Conservation (phyloP, 176 grass and related monocot species). For the Cenchrus purpureus region DNA sequence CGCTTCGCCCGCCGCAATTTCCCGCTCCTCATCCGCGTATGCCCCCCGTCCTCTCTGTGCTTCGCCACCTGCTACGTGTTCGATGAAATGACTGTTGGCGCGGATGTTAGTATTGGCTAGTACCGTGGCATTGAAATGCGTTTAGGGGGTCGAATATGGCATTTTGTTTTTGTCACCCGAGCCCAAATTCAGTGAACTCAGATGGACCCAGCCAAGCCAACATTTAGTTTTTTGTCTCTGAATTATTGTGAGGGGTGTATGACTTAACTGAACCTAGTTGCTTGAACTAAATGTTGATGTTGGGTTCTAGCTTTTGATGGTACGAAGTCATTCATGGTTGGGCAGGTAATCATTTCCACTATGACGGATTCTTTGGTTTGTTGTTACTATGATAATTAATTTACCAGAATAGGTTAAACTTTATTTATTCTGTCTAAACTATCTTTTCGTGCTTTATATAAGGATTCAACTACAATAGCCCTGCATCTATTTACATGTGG, state of each 20-base stretch:
- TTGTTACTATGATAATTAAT: background rate
- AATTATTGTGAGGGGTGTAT: background rate
- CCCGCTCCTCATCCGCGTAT: conserved; percentile 78
- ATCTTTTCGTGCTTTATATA: conserved; percentile 6
- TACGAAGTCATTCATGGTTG: background rate
- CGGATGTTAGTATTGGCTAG: background rate
- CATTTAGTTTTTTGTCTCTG: too few species aligned
- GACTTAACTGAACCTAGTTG: background rate
- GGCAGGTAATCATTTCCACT: background rate
- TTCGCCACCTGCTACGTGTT: conserved; percentile 13
- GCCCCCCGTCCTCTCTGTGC: background rate
- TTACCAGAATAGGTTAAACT: background rate
- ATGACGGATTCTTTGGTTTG: background rate
- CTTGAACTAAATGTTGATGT: background rate
- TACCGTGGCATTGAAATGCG: conserved; percentile 12
- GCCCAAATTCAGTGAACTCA: too few species aligned
- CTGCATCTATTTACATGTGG: background rate
- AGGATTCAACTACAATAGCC: background rate
- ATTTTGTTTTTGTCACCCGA: too few species aligned
- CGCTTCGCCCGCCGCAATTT: conserved; percentile 77
- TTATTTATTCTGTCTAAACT: background rate
- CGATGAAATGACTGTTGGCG: conserved; percentile 1
- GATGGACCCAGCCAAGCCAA: too few species aligned
- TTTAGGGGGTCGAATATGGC: too few species aligned
- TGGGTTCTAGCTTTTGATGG: background rate